Evolutionary conservation across 129 eudicot species (phyloP), one percentile per base, ranked within the genome.

Genomic region (Tagetes erecta): DNA sequence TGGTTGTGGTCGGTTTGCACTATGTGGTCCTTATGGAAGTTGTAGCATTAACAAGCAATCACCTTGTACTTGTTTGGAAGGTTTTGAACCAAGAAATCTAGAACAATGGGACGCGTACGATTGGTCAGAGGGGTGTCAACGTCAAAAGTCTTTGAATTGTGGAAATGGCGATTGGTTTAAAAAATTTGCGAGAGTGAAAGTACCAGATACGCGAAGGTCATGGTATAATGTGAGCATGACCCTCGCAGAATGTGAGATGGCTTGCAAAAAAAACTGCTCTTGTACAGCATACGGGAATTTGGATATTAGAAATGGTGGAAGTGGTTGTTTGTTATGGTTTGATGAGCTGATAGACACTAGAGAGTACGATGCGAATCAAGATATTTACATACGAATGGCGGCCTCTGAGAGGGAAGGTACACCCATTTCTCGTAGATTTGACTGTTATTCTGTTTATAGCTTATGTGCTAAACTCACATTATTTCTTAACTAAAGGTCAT

Each of bases 311-410:
- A 70, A 71, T 3, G 50, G 74, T 0, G 80, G 88, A 3, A 79
- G 71, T 60, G 94, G 90, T 47, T 88, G 95, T 63, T 78, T 85
- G 80, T 31, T 78, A 13, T 88, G 90, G 90, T 78, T 59, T 40
- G 74, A 59, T 6, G 83, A 81, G 20, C 56, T 88, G 62, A 37
- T 81, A 14, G 80, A 80, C 40, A 58, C 67, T 12, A 47, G 75
- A 47, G 83, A 73, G 8, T 37, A 36, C 6, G 30, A 41, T 3
- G 79, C 30, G 40, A 13, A 74, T 3, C 46, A 49, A 20, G 12
- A 73, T 46, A 13, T 80, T 5, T 73, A 73, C 38, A 58, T 80
- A 14, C 58, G 49, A 80, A 20, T 73, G 55, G 71, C 83, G 8
- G 55, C 64, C 66, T 57, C 77, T 2, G 79, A 75, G 51, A 52